Base-by-base conservation (phyloP, 306 rosid genomes). In the Gastrolobium villosum region DNA sequence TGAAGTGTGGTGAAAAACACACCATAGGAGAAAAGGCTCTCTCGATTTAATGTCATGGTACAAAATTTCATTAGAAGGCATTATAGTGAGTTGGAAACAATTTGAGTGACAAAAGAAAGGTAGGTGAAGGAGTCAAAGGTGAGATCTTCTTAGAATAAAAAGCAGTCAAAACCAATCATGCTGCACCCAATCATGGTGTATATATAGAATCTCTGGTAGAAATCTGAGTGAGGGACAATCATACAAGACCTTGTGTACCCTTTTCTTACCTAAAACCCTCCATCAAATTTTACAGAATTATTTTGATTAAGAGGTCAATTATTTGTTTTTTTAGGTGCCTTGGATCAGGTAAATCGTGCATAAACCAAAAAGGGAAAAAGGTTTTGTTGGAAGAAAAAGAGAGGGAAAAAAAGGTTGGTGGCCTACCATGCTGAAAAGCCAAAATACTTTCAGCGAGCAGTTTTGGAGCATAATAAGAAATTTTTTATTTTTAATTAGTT, bases 91-190 rank as follows among this genome's bases (percentile, higher is more conserved):
- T 76, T 31, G 11, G 43, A 56, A 75, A 86, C 65, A 65, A 60
- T 34, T 35, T 66, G 65, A 3, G 61, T 53, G 31, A 70, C 5
- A 68, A 77, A 82, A 62, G 41, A 64, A 31, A 68, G 68, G 31
- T 41, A 10, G 53, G 70, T 50, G 74, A 78, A 60, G 71, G 82
- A 89, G 92, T 87, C 88, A 83, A 93, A 88, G 72, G 72, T 75
- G 82, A 72, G 89, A 76, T 84, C 68, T 62, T 76, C 83, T 49
- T 41, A 70, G 84, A 88, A 79, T 79, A 75, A 85, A 92, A 93
- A 89, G 93, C 74, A 80, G 97, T 93, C 95, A 91, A 91, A 86
- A 63, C 87, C 87, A 90, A 91, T 93, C 81, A 90, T 86, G 87
- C 80, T 79, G 90, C 81, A 85, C 72, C 91, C 86, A 87, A 88